phyloP scores from a whole-genome alignment of 1,284 basidiomycete species.

The Cerrena zonata region DNA sequence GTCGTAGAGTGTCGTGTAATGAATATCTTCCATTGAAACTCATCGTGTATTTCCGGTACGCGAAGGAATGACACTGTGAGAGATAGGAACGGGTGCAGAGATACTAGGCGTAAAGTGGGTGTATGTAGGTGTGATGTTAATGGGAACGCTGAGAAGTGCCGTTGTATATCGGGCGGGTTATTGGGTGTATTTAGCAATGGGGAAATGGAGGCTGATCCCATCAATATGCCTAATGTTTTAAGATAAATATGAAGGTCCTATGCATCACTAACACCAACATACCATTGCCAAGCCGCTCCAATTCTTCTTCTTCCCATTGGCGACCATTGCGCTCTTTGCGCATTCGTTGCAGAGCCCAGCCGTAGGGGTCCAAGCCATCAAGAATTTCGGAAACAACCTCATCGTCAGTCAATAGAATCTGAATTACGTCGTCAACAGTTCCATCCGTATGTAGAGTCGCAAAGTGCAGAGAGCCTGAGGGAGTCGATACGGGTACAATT shows the following conservation, averaged over 20 bases:
- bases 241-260: conserved; percentile 1
- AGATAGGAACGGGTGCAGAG: conserved; percentile 57
- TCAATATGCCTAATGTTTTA: conserved; percentile 43
- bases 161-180: conserved; percentile 34
- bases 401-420: conserved; percentile 39
- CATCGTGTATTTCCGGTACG: conserved; percentile 75
- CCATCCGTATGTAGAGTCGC: conserved; percentile 49
- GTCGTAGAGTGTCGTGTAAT: conserved; percentile 51
- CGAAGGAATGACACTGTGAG: conserved; percentile 57
- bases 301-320: conserved; percentile 64
- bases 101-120: conserved; percentile 66
- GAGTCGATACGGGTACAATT: conserved; percentile 55
- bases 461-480: conserved; percentile 57
- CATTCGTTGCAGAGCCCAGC: conserved; percentile 66
- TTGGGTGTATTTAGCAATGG: conserved; percentile 43
- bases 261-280: conserved; percentile 16
- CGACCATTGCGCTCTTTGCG: conserved; percentile 53
- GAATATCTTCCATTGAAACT: conserved; percentile 60
- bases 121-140: conserved; percentile 66
- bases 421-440: conserved; percentile 54
- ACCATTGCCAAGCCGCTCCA: conserved; percentile 63
- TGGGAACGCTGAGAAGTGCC: conserved; percentile 68
- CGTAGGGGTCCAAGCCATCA: conserved; percentile 47
- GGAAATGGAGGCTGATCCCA: conserved; percentile 40
- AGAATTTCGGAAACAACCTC: conserved; percentile 52